Percentiles rank a stretch among this genome's conserved stretches.
phyloP scores from a whole-genome alignment of 2,329 filamentous ascomycete species.

The Ophiocordyceps camponoti-leonardi region DNA sequence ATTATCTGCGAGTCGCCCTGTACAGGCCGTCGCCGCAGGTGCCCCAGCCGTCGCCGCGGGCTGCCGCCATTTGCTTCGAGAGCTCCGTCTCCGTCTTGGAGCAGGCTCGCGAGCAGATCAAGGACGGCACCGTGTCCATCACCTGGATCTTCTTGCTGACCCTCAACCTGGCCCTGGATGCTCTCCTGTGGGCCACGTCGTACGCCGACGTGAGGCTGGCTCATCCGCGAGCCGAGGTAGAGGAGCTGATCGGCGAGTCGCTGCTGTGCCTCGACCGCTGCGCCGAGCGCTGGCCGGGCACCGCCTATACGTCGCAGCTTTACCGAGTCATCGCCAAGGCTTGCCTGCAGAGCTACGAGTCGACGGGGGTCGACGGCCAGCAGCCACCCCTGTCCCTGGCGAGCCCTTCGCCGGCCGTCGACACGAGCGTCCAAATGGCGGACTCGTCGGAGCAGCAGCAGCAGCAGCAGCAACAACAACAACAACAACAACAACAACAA shows the following conservation, averaged over 20 bases:
- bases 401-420: slow-evolving; percentile 15
- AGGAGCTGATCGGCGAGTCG: slow-evolving; percentile 55
- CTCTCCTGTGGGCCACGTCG: slow-evolving; percentile 78
- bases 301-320: slow-evolving; percentile 65
- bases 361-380: slow-evolving; percentile 15
- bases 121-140: slow-evolving; percentile 58
- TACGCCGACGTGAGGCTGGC: slow-evolving; percentile 65
- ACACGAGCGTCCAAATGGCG: slow-evolving; percentile 4
- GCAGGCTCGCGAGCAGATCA: slow-evolving; percentile 65
- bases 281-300: slow-evolving; percentile 82
- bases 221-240: slow-evolving; percentile 58
- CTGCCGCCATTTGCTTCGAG: slow-evolving; percentile 68
- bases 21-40: slow-evolving; percentile 87
- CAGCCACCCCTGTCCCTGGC: slow-evolving; percentile 13
- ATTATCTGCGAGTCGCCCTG: slow-evolving; percentile 77
- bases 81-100: slow-evolving; percentile 69
- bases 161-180: slow-evolving; percentile 84
- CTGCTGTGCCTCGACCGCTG: slow-evolving; percentile 66
- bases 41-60: slow-evolving; percentile 62
- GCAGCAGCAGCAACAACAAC: slow-evolving; percentile 3
- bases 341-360: slow-evolving; percentile 76
- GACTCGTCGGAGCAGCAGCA: slow-evolving; percentile 6
- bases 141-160: slow-evolving; percentile 89
- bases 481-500: slow-evolving; percentile 6
- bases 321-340: slow-evolving; percentile 76